Conservation (phyloP, 2,329 filamentous ascomycete species). For the Fusarium sulawesiense region DNA sequence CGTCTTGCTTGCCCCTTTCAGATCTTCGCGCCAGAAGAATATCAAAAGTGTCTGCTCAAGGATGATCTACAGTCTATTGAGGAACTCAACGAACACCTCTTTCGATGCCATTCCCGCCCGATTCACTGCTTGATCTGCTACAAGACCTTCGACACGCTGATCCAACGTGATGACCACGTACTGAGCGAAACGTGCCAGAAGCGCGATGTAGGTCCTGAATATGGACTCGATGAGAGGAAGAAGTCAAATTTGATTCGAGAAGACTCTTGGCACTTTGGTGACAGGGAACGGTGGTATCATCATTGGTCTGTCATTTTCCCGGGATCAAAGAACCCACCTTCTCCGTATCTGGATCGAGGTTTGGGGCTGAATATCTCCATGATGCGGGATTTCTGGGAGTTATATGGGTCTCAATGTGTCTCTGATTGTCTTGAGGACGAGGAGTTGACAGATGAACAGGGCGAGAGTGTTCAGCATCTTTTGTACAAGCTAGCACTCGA, state of each 20-base stretch:
- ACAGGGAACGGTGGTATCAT: neutral
- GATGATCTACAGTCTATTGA: neutral
- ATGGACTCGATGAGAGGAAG: neutral
- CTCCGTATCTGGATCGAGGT: neutral
- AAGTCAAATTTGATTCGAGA: neutral
- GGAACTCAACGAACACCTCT: neutral
- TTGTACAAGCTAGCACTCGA: neutral
- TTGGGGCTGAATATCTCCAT: neutral
- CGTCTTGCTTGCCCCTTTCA: constrained; percentile 8
- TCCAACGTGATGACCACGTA: constrained; percentile 5
- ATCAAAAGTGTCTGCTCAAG: neutral
- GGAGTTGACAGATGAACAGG: neutral
- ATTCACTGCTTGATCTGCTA: neutral
- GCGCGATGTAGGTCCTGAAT: neutral
- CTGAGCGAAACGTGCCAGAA: neutral
- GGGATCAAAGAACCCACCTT: neutral
- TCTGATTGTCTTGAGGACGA: neutral
- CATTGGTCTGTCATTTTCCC: constrained; percentile 1
- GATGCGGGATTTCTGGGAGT: neutral
- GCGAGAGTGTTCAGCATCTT: neutral
- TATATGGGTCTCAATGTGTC: neutral
- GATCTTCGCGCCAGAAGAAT: neutral
- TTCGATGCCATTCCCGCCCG: neutral
- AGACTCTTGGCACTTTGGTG: neutral
- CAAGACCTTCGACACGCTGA: neutral